Evolutionary conservation across 2,329 filamentous ascomycete genomes (phyloP).

Genomic region (Aureobasidium uvarum): DNA sequence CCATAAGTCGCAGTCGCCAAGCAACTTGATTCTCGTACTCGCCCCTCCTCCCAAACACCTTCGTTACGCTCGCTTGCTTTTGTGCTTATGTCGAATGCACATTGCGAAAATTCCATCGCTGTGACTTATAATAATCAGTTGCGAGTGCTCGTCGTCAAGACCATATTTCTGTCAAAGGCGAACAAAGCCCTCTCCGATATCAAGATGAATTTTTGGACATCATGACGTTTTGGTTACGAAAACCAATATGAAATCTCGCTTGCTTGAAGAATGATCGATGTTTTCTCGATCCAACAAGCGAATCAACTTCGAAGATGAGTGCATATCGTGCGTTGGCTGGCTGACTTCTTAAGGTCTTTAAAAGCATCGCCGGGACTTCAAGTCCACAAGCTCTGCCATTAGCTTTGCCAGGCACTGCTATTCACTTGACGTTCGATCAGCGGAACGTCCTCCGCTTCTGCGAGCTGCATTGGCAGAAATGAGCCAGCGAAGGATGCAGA

Average conservation of each 20-base stretch:
- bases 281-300: neutral
- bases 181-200: no score
- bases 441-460: no score
- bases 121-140: neutral
- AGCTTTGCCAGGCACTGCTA: no score
- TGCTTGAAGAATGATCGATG: neutral
- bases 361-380: no score
- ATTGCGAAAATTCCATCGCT: neutral
- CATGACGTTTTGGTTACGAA: neutral
- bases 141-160: no score
- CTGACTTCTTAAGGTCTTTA: no score
- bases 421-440: neutral
- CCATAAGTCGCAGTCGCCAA: neutral
- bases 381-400: no score
- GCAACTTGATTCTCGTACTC: neutral
- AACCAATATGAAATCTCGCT: neutral
- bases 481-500: no score
- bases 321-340: no score
- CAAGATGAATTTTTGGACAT: neutral
- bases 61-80: neutral
- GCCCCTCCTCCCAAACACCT: neutral
- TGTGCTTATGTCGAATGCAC: neutral
- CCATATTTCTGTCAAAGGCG: no score
- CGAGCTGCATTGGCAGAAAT: no score
- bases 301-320: no score